Base-by-base conservation (phyloP, 306 rosid genomes). In the Fragaria vesca region DNA sequence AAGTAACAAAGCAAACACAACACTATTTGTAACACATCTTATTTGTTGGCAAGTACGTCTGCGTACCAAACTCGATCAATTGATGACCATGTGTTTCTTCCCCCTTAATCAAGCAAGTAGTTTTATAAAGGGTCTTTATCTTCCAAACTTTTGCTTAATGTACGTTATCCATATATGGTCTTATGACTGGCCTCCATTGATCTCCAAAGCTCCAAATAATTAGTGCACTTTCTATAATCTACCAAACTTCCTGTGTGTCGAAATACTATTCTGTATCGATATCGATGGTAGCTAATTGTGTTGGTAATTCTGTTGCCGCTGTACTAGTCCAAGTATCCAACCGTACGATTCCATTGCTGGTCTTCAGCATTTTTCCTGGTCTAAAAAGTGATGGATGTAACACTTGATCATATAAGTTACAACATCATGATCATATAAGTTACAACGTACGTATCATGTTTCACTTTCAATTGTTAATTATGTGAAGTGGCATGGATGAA, bases 91-190 rank as follows among this genome's bases (percentile, higher is more conserved):
- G 32, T 57, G 13, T 57, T n/a, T n/a, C 6, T 57, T 21, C 4
- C 12, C 63, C 13, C 32, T n/a, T 21, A 9, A 62, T 62, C 67
- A 62, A 30, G 67, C 13, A 57, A 8, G 54, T 5, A 7, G 11
- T 52, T 12, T 4, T 10, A 65, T 72, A 32, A 18, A 51, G 47
- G 46, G 11, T 72, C 30, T 32, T 72, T 20, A 32, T 12, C 76
- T 52, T 51, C 66, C 66, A 52, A 72, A 72, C 48, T 72, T 30
- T 16, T 32, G 26, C 65, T 51, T 32, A 34, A 52, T 34, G 65
- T 50, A 57, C 32, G 15, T 57, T 32, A 20, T 51, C 26, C 24
- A 34, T 20, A 16, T 18, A 20, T 7, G 60, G 11, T 20, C 3
- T 54, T 48, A 7, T 54, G 58, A 52, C 58, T 6, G 58, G 24